Base-by-base conservation (phyloP, 768 basidiomycete genomes). In the Nidula microcarpa region DNA sequence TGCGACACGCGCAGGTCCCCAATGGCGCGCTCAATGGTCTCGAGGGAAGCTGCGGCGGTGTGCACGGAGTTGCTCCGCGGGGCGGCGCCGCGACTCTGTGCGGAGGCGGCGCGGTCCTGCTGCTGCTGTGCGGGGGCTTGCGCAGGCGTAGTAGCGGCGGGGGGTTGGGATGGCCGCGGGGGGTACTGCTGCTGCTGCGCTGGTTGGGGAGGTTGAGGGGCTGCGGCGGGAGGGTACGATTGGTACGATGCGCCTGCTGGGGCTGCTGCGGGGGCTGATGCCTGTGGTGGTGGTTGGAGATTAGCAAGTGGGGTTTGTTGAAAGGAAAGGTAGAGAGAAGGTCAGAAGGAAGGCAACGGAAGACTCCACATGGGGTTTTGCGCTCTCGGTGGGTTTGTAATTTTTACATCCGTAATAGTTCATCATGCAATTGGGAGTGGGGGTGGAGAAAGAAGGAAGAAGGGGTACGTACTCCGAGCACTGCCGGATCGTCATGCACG, bases 401-500 rank as follows among this genome's bases (percentile, higher is more conserved):
- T 48, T 53, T 59, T 66, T 62, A 65, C 65, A 71, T 68, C 65
- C 68, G 67, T 58, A 57, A 64, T 62, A 55, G 44, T 62, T 66
- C 65, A 67, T 64, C 64, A 60, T 58, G 47, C 3, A 17, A 18
- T 43, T 32, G 18, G 71, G 65, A 47, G 50, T 45, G n/a, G n/a
- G 36, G 50, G 49, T 43, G 33, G 35, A 51, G 49, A 53, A 43
- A 46, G 49, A 49, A 51, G 56, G 35, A 56, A 53, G 52, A 53
- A 52, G 43, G 49, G 52, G 56, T 35, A 69, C 85, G 71, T 65
- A 88, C 89, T 60, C 87, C 89, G 47, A 93, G 75, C 13, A 93
- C 87, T 6, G 91, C 91, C 5, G 91, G 91, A 67, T 93, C 91
- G 62, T 91, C 87, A 54, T 87, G 87, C 13, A 91, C 84, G 60